Percentiles rank a stretch among this genome's conserved stretches.
Conservation (phyloP, 1,284 basidiomycete species). For the Chondrostereum purpureum region DNA sequence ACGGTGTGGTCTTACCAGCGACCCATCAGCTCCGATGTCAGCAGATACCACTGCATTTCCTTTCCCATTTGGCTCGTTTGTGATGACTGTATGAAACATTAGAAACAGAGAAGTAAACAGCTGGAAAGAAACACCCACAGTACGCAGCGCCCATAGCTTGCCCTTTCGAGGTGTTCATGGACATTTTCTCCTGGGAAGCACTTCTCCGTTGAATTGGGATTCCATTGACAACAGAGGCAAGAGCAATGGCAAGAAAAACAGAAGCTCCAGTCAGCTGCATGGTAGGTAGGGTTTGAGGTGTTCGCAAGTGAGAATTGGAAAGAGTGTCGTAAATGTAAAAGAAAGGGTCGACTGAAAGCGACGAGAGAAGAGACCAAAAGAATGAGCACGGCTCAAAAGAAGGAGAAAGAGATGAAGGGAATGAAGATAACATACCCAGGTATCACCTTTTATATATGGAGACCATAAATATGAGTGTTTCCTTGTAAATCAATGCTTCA, state of each 20-base stretch:
- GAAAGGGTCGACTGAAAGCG: background rate
- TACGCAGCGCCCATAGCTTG: background rate
- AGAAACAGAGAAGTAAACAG: background rate
- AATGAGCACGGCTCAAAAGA: background rate
- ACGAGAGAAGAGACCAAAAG: background rate
- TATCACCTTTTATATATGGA: too few relatives aligned
- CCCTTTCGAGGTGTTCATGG: background rate
- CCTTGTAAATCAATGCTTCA: too few relatives aligned
- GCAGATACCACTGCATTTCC: slow-evolving; percentile 25
- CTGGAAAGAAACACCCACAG: background rate
- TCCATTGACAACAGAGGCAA: background rate
- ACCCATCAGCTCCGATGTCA: slow-evolving; percentile 22
- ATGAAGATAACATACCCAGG: background rate
- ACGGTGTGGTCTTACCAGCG: slow-evolving; percentile 18
- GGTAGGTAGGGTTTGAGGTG: background rate
- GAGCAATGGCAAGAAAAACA: background rate
- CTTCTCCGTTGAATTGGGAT: background rate
- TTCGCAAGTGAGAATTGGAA: background rate
- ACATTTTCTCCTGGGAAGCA: background rate
- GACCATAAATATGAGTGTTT: too few relatives aligned
- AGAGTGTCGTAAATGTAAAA: too few relatives aligned
- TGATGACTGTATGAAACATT: slow-evolving; percentile 22
- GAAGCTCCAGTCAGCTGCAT: background rate
- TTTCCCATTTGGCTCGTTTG: slow-evolving; percentile 26
- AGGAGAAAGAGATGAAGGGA: background rate